These are phyloP conservation scores for Boletus rex-veris DNA, from an alignment of 768 basidiomycete species.

Conservation along the genomic window DNA sequence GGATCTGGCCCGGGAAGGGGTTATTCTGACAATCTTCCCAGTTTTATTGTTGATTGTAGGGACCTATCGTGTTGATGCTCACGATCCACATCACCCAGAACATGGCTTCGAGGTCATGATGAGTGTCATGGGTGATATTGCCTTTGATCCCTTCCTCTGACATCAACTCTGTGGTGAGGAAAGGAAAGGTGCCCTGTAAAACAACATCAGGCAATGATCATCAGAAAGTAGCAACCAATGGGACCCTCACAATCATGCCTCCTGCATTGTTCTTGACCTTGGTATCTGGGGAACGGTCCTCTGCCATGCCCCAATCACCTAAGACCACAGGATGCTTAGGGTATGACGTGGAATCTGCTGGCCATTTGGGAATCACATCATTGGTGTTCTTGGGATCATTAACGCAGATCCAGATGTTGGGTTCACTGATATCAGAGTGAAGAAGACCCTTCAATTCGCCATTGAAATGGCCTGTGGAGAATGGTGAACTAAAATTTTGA, in stretches of 20 bases:
- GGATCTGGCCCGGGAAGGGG: neutral
- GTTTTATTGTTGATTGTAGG: neutral
- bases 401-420: neutral
- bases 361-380: neutral
- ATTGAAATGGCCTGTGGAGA: neutral
- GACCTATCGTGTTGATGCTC: neutral
- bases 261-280: neutral
- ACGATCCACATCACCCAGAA: neutral
- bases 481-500: neutral
- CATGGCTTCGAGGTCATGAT: neutral
- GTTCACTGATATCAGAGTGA: neutral
- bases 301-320: neutral
- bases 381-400: neutral
- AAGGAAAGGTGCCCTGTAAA: neutral
- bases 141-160: neutral
- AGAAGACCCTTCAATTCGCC: neutral
- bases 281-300: neutral
- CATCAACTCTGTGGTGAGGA: neutral
- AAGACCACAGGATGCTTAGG: neutral
- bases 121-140: neutral
- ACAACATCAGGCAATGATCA: neutral
- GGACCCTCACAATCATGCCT: neutral
- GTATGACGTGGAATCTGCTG: neutral
- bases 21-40: neutral
- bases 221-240: neutral